Conservation (phyloP, 1,284 basidiomycete species). For the Ceratobasidium sp. region DNA sequence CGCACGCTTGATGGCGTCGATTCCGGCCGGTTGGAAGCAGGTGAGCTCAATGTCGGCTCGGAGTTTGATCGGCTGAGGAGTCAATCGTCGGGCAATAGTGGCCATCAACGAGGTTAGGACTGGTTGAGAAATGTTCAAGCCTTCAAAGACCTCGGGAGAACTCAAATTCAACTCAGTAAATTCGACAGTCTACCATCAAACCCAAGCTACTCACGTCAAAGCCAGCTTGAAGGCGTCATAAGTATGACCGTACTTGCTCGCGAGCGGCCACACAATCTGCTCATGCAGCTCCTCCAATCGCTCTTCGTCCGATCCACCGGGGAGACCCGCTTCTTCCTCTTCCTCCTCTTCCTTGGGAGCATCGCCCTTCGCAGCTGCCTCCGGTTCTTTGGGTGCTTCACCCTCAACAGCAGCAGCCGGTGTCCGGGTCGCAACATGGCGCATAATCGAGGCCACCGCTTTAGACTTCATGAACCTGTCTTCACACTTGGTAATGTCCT, state of each 20-base stretch:
- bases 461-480: conserved; percentile 99
- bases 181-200: not conserved
- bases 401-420: conserved; percentile 53
- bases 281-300: conserved; percentile 87
- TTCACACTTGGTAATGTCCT: conserved; percentile 98
- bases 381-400: conserved; percentile 41
- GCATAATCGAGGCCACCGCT: conserved; percentile 90
- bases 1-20: conserved; percentile 95
- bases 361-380: conserved; percentile 50
- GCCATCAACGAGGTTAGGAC: conserved; percentile 74
- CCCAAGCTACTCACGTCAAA: conserved; percentile 75
- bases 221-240: conserved; percentile 99
- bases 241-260: conserved; percentile 90
- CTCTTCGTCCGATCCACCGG: conserved; percentile 66
- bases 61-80: conserved; percentile 98
- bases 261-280: conserved; percentile 91
- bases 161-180: not conserved
- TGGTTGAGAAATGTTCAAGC: conserved; percentile 63
- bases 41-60: conserved; percentile 98
- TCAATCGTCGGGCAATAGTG: conserved; percentile 93
- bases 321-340: conserved; percentile 52
- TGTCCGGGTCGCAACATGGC: conserved; percentile 90
- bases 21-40: conserved; percentile 96
- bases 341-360: conserved; percentile 50
- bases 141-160: conserved; percentile 76